Percentiles rank a stretch among this genome's conserved stretches.
These are phyloP conservation scores for Aspergillus thermomutatus DNA, from an alignment of 2,329 filamentous ascomycete genomes.

Conservation along the genomic window DNA sequence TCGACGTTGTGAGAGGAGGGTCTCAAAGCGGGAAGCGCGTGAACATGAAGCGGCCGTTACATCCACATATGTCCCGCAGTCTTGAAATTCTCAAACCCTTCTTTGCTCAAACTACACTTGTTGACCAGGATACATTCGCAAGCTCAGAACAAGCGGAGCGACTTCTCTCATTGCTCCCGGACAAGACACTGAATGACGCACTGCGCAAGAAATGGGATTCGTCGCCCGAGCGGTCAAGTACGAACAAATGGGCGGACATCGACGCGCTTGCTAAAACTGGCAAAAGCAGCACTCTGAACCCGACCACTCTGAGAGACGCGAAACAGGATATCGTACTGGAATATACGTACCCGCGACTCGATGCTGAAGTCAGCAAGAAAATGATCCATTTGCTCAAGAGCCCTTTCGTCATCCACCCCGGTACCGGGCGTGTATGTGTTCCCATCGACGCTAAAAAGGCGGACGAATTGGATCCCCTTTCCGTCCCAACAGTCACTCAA, in stretches of 20 bases:
- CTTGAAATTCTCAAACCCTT: constrained; percentile 78
- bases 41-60: constrained; percentile 77
- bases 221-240: constrained; percentile 70
- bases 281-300: constrained; percentile 67
- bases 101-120: constrained; percentile 79
- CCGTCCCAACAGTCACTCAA: constrained; percentile 82
- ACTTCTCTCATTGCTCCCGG: constrained; percentile 80
- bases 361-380: constrained; percentile 96
- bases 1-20: constrained; percentile 86
- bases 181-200: constrained; percentile 71
- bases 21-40: constrained; percentile 83
- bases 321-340: constrained; percentile 96
- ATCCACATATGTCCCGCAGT: constrained; percentile 84
- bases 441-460: constrained; percentile 75
- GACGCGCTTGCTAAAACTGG: constrained; percentile 77
- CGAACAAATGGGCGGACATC: constrained; percentile 91
- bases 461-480: constrained; percentile 80
- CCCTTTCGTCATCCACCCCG: constrained; percentile 93
- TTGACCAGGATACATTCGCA: constrained; percentile 82
- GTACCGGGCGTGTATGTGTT: constrained; percentile 90
- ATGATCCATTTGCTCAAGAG: constrained; percentile 97
- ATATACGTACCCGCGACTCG: constrained; percentile 95
- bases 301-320: constrained; percentile 72
- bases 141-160: constrained; percentile 67
- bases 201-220: constrained; percentile 89